Evolutionary conservation across 441 rosid genomes (phyloP).

Genomic region (California macrophylla): DNA sequence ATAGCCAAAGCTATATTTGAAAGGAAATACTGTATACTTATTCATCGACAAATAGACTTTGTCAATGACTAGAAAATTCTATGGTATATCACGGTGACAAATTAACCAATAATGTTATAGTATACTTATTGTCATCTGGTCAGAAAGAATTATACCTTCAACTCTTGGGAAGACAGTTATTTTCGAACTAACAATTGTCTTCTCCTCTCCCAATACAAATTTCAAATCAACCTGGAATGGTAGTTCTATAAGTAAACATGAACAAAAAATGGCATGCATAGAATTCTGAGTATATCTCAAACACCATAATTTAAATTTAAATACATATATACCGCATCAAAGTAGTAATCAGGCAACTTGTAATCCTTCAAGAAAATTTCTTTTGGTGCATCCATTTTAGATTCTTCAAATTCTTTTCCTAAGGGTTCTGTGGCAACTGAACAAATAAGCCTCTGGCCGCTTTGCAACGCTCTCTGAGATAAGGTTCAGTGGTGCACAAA

Average conservation of each 20-base stretch:
- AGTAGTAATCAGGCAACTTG: constrained; percentile 81
- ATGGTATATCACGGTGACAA: not conserved
- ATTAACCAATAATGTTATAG: not conserved
- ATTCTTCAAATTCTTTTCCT: constrained; percentile 52
- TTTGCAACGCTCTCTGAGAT: constrained; percentile 43
- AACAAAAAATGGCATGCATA: constrained; percentile 11
- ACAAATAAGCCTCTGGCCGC: constrained; percentile 49
- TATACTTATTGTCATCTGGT: not conserved
- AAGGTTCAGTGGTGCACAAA: not conserved
- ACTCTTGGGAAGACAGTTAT: constrained; percentile 62
- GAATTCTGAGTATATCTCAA: not conserved
- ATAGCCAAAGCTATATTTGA: not conserved
- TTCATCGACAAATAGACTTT: not conserved
- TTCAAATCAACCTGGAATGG: constrained; percentile 65
- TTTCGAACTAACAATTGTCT: constrained; percentile 75
- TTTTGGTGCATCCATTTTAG: constrained; percentile 74
- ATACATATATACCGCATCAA: constrained; percentile 50
- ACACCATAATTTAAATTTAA: not conserved
- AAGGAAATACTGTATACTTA: not conserved
- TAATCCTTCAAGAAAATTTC: constrained; percentile 90
- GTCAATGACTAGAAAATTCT: not conserved
- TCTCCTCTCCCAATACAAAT: constrained; percentile 83
- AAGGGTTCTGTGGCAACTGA: constrained; percentile 58
- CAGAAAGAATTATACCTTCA: constrained; percentile 44
- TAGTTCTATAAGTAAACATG: constrained; percentile 9